These are phyloP conservation scores for Lasiosphaeriaceae sp. DNA, from an alignment of 495 filamentous ascomycete genomes.

Conservation along the genomic window DNA sequence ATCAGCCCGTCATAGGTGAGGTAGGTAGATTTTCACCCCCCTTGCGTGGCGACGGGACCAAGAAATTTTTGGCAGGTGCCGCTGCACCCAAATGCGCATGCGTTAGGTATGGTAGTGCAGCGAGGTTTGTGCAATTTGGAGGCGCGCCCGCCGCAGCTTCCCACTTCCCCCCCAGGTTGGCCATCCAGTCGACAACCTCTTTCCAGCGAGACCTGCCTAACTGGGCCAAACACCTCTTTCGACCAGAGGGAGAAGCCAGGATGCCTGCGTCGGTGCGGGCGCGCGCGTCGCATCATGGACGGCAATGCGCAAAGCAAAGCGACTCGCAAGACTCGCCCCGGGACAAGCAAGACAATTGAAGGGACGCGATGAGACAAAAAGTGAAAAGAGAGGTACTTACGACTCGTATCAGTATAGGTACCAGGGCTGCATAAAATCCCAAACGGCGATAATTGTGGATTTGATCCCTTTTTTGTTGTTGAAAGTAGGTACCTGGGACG, in stretches of 20 bases:
- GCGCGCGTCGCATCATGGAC: slow-evolving; percentile 16
- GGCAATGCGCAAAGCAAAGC: neutral
- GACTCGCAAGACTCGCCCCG: neutral
- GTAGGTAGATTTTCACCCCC: neutral
- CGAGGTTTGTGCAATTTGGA: slow-evolving; percentile 24
- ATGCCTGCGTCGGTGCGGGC: slow-evolving; percentile 7
- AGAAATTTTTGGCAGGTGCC: slow-evolving; percentile 4
- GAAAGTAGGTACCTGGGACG: slow-evolving; percentile 24
- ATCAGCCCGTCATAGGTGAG: slow-evolving; percentile 15
- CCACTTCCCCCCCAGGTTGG: neutral
- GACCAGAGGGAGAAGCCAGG: slow-evolving; percentile 5
- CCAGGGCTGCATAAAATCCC: slow-evolving; percentile 20
- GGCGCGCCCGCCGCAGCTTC: slow-evolving; percentile 9
- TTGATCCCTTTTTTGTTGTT: slow-evolving; percentile 14
- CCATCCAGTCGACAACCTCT: too few relatives aligned
- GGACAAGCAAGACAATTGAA: neutral
- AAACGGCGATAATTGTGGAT: slow-evolving; percentile 21
- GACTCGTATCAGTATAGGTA: slow-evolving; percentile 9
- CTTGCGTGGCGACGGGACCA: slow-evolving; percentile 17
- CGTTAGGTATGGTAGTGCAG: too few relatives aligned
- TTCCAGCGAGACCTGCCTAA: neutral
- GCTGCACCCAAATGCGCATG: slow-evolving; percentile 12
- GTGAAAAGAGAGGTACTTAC: slow-evolving; percentile 22
- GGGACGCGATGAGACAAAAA: slow-evolving; percentile 2
- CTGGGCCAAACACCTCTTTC: too few relatives aligned